A percentile compares a stretch with the other conserved stretches of the same genome.
phyloP scores from a whole-genome alignment of 805 yeast genomes.

The Candida pseudoglaebosa region DNA sequence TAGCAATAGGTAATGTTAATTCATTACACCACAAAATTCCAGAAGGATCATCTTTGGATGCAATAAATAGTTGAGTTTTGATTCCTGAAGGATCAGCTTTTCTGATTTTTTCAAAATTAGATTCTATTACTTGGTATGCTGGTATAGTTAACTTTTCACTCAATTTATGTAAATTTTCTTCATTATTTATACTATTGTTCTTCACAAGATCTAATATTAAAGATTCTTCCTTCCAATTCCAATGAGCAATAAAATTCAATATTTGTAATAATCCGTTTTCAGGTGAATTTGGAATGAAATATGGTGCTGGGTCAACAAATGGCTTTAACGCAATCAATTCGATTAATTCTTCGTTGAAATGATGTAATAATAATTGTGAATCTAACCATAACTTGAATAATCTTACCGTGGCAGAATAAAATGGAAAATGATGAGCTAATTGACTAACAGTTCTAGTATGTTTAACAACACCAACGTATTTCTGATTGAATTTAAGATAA shows the following conservation, averaged over 20 bases:
- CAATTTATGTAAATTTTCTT: conserved; percentile 39
- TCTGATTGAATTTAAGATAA: conserved; percentile 60
- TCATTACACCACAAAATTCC: conserved; percentile 80
- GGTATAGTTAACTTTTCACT: conserved; percentile 61
- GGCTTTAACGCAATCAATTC: conserved; percentile 82
- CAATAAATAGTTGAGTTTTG: conserved; percentile 77
- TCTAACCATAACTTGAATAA: conserved; percentile 88
- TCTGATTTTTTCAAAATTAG: conserved; percentile 65
- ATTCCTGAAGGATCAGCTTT: conserved; percentile 78
- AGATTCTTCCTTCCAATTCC: conserved; percentile 96
- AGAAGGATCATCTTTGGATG: conserved; percentile 77
- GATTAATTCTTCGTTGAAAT: conserved; percentile 71
- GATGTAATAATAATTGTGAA: conserved; percentile 68
- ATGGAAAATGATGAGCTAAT: conserved; percentile 66
- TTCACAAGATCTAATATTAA: conserved; percentile 73
- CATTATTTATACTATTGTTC: conserved; percentile 11
- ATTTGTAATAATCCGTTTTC: conserved; percentile 78
- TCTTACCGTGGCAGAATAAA: conserved; percentile 75
- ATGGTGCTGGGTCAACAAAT: conserved; percentile 88
- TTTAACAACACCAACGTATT: conserved; percentile 62
- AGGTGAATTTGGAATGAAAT: conserved; percentile 70
- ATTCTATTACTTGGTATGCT: conserved; percentile 57
- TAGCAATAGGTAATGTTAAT: conserved; percentile 67
- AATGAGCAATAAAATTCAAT: conserved; percentile 62
- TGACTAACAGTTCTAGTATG: conserved; percentile 79